These are phyloP conservation scores for Termitomyces bulborhizus DNA, from an alignment of 768 basidiomycete species.

Conservation along the genomic window DNA sequence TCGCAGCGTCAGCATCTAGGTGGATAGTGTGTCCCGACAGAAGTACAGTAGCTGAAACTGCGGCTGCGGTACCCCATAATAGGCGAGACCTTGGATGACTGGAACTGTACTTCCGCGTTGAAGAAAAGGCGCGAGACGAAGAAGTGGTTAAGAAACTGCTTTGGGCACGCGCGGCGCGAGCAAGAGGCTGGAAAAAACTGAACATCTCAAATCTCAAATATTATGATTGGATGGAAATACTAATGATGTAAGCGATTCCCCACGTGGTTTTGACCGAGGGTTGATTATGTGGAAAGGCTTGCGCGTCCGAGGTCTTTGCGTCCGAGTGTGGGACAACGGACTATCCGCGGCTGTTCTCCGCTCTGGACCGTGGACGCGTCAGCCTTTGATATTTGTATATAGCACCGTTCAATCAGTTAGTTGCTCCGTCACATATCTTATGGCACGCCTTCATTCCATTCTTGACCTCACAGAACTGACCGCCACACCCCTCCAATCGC, in stretches of 20 bases:
- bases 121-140: conserved; percentile 2
- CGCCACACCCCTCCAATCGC: conserved; percentile 1
- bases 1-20: conserved; percentile 7
- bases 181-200: conserved; percentile 10
- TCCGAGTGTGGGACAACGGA: neutral
- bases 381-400: conserved; percentile 5
- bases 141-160: conserved; percentile 4
- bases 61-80: conserved; percentile 12
- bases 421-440: conserved; percentile 2
- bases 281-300: conserved; percentile 3
- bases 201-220: neutral
- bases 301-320: conserved; percentile 9
- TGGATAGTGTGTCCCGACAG: conserved; percentile 7
- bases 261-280: neutral
- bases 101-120: neutral
- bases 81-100: neutral
- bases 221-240: neutral
- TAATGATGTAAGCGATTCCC: conserved; percentile 4
- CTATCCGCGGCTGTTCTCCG: neutral
- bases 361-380: conserved; percentile 14
- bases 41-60: conserved; percentile 3
- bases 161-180: conserved; percentile 7
- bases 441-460: conserved; percentile 1
- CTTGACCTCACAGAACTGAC: conserved; percentile 1
- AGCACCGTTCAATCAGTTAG: conserved; percentile 5